phyloP scores from a whole-genome alignment of 768 basidiomycete genomes.

The Podaxis mareebaensis region DNA sequence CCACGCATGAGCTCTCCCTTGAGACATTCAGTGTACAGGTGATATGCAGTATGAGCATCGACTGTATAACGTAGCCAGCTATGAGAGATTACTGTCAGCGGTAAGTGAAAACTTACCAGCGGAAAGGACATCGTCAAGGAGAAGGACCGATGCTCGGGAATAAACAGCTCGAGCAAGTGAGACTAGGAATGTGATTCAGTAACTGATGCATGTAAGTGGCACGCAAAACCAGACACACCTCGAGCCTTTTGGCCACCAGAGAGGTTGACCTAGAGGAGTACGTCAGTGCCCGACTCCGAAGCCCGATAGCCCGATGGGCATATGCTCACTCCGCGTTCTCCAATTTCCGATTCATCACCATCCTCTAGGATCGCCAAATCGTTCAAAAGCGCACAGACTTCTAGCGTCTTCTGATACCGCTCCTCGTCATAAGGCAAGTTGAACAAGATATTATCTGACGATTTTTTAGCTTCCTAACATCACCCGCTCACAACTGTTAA shows the following conservation, averaged over 20 bases:
- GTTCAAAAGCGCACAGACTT: slow-evolving; percentile 71
- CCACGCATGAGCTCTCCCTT: slow-evolving; percentile 79
- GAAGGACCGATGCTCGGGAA: slow-evolving; percentile 77
- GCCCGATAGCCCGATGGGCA: background rate
- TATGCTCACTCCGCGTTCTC: slow-evolving; percentile 71
- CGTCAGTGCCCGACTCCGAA: background rate
- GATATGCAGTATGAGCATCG: slow-evolving; percentile 91
- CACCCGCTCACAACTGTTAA: background rate
- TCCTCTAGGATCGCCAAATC: slow-evolving; percentile 86
- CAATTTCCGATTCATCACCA: slow-evolving; percentile 86
- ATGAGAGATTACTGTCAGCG: background rate
- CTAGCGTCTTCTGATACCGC: slow-evolving; percentile 76
- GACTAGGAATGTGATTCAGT: slow-evolving; percentile 22
- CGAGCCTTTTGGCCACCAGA: slow-evolving; percentile 69
- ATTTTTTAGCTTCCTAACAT: slow-evolving; percentile 1
- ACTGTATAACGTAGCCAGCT: slow-evolving; percentile 40
- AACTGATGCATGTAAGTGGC: slow-evolving; percentile 48
- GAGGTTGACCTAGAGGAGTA: slow-evolving; percentile 40
- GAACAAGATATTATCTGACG: slow-evolving; percentile 70
- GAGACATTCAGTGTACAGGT: slow-evolving; percentile 82
- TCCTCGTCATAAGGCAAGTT: slow-evolving; percentile 77
- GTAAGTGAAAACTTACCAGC: slow-evolving; percentile 37
- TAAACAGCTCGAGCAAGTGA: slow-evolving; percentile 78
- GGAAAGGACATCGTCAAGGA: slow-evolving; percentile 82
- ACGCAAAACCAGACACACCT: slow-evolving; percentile 36